phyloP scores from a whole-genome alignment of 768 basidiomycete species.

The Boletus huronensis region DNA sequence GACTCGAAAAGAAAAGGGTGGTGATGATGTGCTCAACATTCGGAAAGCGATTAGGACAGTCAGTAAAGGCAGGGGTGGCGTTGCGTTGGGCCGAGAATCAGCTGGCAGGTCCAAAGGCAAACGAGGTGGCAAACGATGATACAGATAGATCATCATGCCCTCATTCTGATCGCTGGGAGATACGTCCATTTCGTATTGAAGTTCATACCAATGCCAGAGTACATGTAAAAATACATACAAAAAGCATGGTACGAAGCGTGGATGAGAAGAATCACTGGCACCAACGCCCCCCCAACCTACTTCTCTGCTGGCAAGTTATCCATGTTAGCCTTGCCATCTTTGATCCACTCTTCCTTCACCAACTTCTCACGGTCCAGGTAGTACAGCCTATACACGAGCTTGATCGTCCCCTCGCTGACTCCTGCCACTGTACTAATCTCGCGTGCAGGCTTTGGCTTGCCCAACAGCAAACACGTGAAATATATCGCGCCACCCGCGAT shows the following conservation, averaged over 20 bases:
- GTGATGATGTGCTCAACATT: conserved; percentile 66
- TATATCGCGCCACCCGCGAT: conserved; percentile 97
- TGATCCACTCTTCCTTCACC: conserved; percentile 84
- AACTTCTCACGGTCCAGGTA: conserved; percentile 70
- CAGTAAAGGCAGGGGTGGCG: conserved; percentile 64
- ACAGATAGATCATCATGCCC: too few species aligned
- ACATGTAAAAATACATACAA: conserved; percentile 19
- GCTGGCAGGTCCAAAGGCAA: conserved; percentile 26
- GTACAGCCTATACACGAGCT: conserved; percentile 81
- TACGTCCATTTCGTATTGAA: conserved; percentile 3
- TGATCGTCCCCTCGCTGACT: conserved; percentile 94
- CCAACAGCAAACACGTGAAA: conserved; percentile 84
- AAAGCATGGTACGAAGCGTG: conserved; percentile 14
- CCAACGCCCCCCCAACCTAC: conserved; percentile 9
- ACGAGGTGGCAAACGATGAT: conserved; percentile 29
- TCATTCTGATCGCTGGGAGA: not conserved
- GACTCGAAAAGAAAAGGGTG: conserved; percentile 41
- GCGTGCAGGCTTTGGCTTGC: conserved; percentile 66
- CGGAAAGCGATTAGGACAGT: conserved; percentile 83
- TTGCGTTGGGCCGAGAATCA: conserved; percentile 49
- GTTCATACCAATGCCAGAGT: conserved; percentile 12
- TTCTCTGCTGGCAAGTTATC: conserved; percentile 26
- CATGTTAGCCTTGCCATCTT: conserved; percentile 64
- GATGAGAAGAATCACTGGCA: not conserved
- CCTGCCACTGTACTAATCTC: conserved; percentile 91